phyloP scores from a whole-genome alignment of 139 green algal genomes.

The Chlorella sp. region DNA sequence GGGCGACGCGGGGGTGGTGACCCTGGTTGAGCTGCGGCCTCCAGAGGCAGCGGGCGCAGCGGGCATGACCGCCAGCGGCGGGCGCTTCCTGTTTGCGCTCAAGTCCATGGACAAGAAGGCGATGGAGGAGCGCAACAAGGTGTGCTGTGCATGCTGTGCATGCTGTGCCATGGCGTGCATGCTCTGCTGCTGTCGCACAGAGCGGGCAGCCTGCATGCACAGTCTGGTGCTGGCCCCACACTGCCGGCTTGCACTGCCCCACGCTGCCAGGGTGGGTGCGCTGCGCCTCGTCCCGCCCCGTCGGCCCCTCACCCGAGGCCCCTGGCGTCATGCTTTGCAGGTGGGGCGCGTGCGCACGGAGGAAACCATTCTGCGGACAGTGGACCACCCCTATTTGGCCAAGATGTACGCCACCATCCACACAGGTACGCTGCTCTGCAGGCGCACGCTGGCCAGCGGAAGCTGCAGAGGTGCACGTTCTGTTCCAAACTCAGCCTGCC shows the following conservation, averaged over 20 bases:
- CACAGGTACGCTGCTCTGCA: conserved; percentile 44
- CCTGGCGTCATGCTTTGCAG: neutral
- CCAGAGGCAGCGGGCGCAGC: too few species aligned
- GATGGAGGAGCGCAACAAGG: conserved; percentile 87
- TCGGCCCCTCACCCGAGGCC: neutral
- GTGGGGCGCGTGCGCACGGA: conserved; percentile 93
- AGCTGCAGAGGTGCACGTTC: too few species aligned
- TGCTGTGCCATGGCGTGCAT: too few species aligned
- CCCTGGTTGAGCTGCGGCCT: conserved; percentile 87
- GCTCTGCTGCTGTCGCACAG: too few species aligned
- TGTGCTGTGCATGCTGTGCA: neutral
- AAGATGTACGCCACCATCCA: conserved; percentile 94
- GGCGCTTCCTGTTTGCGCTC: conserved; percentile 79
- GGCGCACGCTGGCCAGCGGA: neutral
- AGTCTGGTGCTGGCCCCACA: neutral
- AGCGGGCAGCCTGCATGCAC: too few species aligned
- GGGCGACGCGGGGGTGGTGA: conserved; percentile 90
- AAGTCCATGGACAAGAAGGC: conserved; percentile 97
- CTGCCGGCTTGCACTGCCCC: neutral
- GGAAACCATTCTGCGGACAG: conserved; percentile 77
- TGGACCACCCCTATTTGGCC: conserved; percentile 98
- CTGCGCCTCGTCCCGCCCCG: too few species aligned
- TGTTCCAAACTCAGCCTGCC: neutral
- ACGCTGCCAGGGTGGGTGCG: neutral
- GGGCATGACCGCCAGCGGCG: neutral